These are phyloP conservation scores for Fusarium concolor DNA, from an alignment of 2,329 filamentous ascomycete species.

Conservation along the genomic window DNA sequence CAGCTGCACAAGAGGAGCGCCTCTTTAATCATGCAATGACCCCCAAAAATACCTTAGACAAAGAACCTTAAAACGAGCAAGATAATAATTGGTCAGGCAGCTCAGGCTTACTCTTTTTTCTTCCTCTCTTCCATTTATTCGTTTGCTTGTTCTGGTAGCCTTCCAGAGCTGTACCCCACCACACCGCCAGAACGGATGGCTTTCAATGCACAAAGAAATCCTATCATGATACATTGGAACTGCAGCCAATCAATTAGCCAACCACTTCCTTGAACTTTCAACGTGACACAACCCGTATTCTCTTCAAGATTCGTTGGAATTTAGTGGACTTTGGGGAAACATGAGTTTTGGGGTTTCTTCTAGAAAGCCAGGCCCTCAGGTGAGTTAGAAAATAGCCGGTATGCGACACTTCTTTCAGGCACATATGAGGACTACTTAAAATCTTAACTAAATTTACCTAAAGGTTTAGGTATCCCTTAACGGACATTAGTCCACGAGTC, in stretches of 20 bases:
- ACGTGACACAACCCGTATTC: background rate
- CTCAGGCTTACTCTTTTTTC: background rate
- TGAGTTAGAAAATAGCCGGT: no score
- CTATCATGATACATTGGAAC: conserved; percentile 1
- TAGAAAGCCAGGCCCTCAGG: background rate
- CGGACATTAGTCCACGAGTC: no score
- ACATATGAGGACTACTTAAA: no score
- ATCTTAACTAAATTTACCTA: no score
- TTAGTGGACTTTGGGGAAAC: background rate
- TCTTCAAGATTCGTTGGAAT: background rate
- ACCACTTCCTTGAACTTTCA: background rate
- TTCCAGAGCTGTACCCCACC: conserved; percentile 14
- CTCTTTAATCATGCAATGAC: background rate
- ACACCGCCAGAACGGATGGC: conserved; percentile 25
- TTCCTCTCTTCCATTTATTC: background rate
- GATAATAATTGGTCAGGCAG: conserved; percentile 9
- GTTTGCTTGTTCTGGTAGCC: conserved; percentile 8
- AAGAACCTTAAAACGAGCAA: conserved; percentile 4
- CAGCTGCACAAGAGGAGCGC: background rate
- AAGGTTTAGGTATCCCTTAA: no score
- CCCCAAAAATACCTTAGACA: background rate
- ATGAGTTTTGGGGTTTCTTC: background rate
- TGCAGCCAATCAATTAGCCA: background rate
- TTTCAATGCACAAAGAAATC: conserved; percentile 11
- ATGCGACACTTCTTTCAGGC: no score